Evolutionary conservation across 1,139 yeast species (phyloP), one percentile per base, ranked within the genome.

Genomic region (Debaryomycetaceae sp.): DNA sequence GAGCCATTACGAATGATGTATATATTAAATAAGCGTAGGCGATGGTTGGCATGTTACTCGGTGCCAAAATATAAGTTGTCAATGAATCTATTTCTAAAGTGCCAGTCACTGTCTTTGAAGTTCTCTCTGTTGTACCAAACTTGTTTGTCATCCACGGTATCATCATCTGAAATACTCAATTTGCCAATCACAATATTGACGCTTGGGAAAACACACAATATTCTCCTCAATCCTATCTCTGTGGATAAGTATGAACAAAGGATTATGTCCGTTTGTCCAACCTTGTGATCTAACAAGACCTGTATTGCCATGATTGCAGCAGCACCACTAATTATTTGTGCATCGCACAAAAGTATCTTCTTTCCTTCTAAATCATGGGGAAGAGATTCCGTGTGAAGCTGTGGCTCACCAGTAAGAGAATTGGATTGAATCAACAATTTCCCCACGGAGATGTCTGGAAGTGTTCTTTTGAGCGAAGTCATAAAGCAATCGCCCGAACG

Each of bases 251-350:
- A 87, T 13, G 84, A 70, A 31, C 91, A 81, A 43, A 90, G 72
- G 3, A 85, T 75, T 37, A 93, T 87, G 52, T 87, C 78, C 37
- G 75, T 68, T 43, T 79, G 76, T 6, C 62, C 56, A n/a, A 87
- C 84, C 14, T 84, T 85, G 60, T 91, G 96, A 60, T 93, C 98
- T 14, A 87, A 55, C 46, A 93, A 69, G 5, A 93, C 91, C 55
- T 90, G 95, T 39, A 89, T 80, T 0, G 97, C 96, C 98, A 93
- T 93, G 41, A 89, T 87, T 3, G 91, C 84, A 0, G 96, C 96
- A 0, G 97, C 96, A 2, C 98, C 99, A 39, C 96, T 85, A 24
- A 89, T 85, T 41, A 89, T 75, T 61, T 91, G 97, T 0, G 96
- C 87, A 59, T 93, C 98, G 57, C 88, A 79, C 40, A 93, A 66